These are phyloP conservation scores for Paecilomyces sp. DNA, from an alignment of 2,329 filamentous ascomycete species.

Conservation along the genomic window DNA sequence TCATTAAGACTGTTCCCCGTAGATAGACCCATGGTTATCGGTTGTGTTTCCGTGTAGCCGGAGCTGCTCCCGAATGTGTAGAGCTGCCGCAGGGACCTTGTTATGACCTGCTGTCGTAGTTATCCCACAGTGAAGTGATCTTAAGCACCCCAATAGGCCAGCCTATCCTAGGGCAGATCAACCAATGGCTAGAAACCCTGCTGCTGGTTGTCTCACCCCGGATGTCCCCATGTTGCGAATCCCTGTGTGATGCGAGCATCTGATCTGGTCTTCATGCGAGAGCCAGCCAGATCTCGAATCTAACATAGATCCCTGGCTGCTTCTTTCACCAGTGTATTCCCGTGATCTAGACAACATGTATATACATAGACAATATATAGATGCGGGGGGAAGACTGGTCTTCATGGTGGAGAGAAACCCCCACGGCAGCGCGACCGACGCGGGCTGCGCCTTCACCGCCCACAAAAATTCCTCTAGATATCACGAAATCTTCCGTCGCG, in stretches of 20 bases:
- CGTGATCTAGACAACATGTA: not conserved
- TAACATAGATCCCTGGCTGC: not conserved
- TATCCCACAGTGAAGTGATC: not conserved
- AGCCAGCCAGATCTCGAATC: not conserved
- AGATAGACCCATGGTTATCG: not conserved
- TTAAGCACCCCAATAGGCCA: not conserved
- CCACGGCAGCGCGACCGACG: not conserved
- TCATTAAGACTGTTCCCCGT: not conserved
- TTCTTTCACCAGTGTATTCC: not conserved
- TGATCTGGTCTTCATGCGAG: not conserved
- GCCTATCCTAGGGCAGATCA: not conserved
- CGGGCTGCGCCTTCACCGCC: not conserved
- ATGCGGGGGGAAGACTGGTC: not conserved
- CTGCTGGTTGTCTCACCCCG: not conserved
- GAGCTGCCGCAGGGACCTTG: not conserved
- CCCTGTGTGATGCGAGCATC: not conserved
- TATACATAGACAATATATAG: not conserved
- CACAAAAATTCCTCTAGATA: not conserved
- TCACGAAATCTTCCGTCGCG: not conserved
- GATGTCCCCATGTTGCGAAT: not conserved
- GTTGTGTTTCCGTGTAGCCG: not conserved
- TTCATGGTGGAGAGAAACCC: not conserved
- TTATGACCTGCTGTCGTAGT: not conserved
- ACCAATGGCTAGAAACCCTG: not conserved
- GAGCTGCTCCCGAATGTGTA: not conserved